Evolutionary conservation across 1,139 yeast species (phyloP).

Genomic region (Suhomyces taliae): DNA sequence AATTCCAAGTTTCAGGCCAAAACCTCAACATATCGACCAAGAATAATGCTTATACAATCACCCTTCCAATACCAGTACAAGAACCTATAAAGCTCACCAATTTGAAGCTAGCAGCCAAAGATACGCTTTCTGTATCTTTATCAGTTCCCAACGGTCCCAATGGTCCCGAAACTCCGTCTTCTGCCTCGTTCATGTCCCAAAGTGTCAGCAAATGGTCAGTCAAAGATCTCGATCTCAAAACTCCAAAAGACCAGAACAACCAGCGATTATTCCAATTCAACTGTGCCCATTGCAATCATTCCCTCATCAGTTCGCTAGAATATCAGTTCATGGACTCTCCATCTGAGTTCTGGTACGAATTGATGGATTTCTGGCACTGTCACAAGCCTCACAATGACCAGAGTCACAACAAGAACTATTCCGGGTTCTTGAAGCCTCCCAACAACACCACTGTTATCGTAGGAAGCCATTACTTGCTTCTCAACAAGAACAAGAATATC

Average conservation of each 20-base stretch:
- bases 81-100: conserved; percentile 11
- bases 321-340: conserved; percentile 68
- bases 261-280: conserved; percentile 32
- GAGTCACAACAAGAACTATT: conserved; percentile 24
- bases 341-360: conserved; percentile 88
- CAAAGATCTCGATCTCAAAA: conserved; percentile 33
- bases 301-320: conserved; percentile 28
- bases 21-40: conserved; percentile 2
- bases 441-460: conserved; percentile 43
- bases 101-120: conserved; percentile 7
- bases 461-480: conserved; percentile 58
- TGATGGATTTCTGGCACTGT: conserved; percentile 99
- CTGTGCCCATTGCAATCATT: conserved; percentile 33
- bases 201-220: conserved; percentile 36
- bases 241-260: conserved; percentile 23
- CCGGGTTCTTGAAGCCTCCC: conserved; percentile 47
- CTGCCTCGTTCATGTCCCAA: conserved; percentile 8
- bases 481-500: conserved; percentile 27
- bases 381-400: conserved; percentile 65
- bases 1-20: conserved; percentile 6
- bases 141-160: neutral
- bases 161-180: conserved; percentile 7
- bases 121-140: conserved; percentile 6
- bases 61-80: conserved; percentile 8
- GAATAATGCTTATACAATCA: neutral